A percentile compares a stretch with the other conserved stretches of the same genome.
These are phyloP conservation scores for Nematodospora valgi DNA, from an alignment of 805 yeast genomes.

Conservation along the genomic window DNA sequence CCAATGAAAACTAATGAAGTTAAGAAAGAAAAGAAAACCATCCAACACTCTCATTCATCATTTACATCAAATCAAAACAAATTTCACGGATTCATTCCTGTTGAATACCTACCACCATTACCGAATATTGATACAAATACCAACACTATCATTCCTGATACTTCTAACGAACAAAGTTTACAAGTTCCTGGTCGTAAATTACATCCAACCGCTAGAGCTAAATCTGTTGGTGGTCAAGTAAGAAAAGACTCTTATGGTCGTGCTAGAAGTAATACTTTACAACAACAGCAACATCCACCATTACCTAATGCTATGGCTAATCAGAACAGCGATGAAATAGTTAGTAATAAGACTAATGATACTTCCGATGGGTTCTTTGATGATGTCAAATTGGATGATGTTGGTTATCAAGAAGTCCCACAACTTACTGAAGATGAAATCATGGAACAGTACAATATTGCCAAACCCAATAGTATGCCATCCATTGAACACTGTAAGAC, in stretches of 20 bases:
- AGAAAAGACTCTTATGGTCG: conserved; percentile 51
- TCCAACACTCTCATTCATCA: background rate
- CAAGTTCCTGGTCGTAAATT: conserved; percentile 25
- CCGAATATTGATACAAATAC: conserved; percentile 35
- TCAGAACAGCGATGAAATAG: conserved; percentile 45
- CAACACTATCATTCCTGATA: conserved; percentile 16
- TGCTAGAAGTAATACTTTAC: conserved; percentile 6
- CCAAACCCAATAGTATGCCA: conserved; percentile 81
- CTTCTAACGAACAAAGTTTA: conserved; percentile 3
- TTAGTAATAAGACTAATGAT: conserved; percentile 17
- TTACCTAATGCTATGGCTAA: conserved; percentile 39
- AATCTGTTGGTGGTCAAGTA: conserved; percentile 75
- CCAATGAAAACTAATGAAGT: conserved; percentile 1
- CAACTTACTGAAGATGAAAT: conserved; percentile 39
- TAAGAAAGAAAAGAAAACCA: conserved; percentile 2
- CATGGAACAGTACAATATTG: conserved; percentile 43
- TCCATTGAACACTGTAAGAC: conserved; percentile 93
- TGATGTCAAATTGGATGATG: conserved; percentile 47
- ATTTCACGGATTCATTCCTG: conserved; percentile 39
- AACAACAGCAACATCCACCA: conserved; percentile 36
- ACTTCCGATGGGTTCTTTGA: conserved; percentile 52
- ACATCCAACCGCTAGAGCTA: conserved; percentile 87
- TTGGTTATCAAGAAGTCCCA: conserved; percentile 29
- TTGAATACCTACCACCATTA: conserved; percentile 42
- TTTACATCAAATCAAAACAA: conserved; percentile 26